Evolutionary conservation across 495 filamentous ascomycete genomes (phyloP).

Genomic region (Cercophora samala): DNA sequence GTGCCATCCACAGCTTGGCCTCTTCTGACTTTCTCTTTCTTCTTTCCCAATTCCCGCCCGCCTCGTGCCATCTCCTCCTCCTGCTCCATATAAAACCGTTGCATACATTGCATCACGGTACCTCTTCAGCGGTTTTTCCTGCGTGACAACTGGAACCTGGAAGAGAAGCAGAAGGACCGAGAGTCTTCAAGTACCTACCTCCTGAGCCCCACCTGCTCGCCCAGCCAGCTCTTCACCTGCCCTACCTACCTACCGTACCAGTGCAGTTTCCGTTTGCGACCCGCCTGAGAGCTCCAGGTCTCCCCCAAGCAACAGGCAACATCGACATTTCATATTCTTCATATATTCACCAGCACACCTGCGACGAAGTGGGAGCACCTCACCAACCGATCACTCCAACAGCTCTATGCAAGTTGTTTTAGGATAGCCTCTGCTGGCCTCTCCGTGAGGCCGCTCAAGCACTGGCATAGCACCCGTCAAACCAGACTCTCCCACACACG

Average conservation of each 20-base stretch:
- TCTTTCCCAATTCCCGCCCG: background rate
- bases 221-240: background rate
- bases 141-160: no score
- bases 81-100: background rate
- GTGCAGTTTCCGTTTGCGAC: background rate
- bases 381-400: background rate
- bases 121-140: background rate
- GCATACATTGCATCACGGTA: background rate
- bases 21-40: background rate
- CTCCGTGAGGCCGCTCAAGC: slow-evolving; percentile 43
- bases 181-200: background rate
- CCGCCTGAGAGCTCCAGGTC: background rate
- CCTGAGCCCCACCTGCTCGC: background rate
- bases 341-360: background rate
- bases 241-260: no score
- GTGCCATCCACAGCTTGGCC: slow-evolving; percentile 5
- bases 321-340: background rate
- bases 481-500: background rate
- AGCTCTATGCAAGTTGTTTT: slow-evolving; percentile 41
- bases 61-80: background rate
- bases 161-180: background rate
- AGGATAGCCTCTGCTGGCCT: slow-evolving; percentile 47
- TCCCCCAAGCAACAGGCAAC: background rate
- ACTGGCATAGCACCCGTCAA: slow-evolving; percentile 33
- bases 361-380: background rate